Evolutionary conservation across 2,329 filamentous ascomycete genomes (phyloP), one percentile per base, ranked within the genome.

Genomic region (Verticillium tricorpus): DNA sequence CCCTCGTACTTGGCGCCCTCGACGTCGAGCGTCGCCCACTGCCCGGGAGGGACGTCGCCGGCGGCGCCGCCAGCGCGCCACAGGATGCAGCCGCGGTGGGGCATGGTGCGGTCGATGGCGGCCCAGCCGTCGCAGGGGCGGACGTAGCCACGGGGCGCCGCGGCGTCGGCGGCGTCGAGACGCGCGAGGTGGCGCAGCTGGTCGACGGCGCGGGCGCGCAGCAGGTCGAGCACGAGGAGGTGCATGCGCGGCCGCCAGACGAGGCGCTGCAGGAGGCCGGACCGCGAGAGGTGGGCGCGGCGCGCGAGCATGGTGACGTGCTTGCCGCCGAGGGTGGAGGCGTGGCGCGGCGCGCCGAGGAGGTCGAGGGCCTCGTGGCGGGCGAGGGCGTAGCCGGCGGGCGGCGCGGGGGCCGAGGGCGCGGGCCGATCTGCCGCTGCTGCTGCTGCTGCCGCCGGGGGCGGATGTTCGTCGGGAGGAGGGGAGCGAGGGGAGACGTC

Each of bases 191-290:
- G 72, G 5, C 79, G 60, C 12, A 90, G 70, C 0, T 79, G 72
- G 22, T 82, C 76, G 1, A 78, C 73, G 19, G 82, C 75, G 1
- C 77, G 72, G 5, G 77, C 72, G 5, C 83, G 80, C 73, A 88
- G 75, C 62, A 82, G 72, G 6, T 77, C 71, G 4, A 88, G 73
- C 0, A 89, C 68, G 31, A 83, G 75, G 0, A 75, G 71, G 37
- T 80, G 76, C 85, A 89, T 89, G 65, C 87, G 84, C 5, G 73
- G 50, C 34, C 85, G 80, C 80, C 80, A 85, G 28, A 76, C 71
- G 9, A 73, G 54, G 9, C 63, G 64, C 61, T 25, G 25, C 5
- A 52, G 6, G 17, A 73, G 72, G 17, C 75, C 75, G 14, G 60
- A 67, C 8, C 72, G 69, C 8, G 35, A 32, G 32, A 60, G 59